Conservation (phyloP, 441 rosid genomes). For the Arabidopsis hybrid region DNA sequence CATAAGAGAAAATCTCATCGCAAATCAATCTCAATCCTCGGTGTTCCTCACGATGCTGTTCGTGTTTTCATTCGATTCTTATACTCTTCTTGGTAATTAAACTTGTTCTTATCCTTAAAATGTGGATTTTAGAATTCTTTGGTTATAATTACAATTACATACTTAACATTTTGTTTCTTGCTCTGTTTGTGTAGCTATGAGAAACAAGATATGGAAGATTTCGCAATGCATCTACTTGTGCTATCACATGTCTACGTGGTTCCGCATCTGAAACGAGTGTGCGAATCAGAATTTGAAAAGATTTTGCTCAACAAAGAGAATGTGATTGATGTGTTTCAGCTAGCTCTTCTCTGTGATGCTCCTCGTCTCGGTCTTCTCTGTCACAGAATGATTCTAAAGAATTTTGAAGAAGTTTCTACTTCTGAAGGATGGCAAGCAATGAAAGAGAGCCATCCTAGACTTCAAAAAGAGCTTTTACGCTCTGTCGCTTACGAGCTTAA, state of each 20-base stretch:
- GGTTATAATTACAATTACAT: not conserved
- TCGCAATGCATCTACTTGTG: conserved; percentile 66
- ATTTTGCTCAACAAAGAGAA: conserved; percentile 67
- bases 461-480: conserved; percentile 65
- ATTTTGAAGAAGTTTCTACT: conserved; percentile 56
- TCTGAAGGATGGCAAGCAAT: conserved; percentile 82
- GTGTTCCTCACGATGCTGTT: conserved; percentile 82
- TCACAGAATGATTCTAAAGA: conserved; percentile 67
- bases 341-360: conserved; percentile 82
- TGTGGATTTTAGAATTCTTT: not conserved
- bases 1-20: conserved; percentile 50
- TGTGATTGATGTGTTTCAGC: conserved; percentile 78
- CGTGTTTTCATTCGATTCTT: conserved; percentile 76
- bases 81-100: conserved; percentile 78
- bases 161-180: conserved; percentile 9
- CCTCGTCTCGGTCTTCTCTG: conserved; percentile 74
- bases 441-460: conserved; percentile 79
- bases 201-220: conserved; percentile 74
- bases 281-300: conserved; percentile 61
- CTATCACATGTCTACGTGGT: conserved; percentile 78
- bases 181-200: conserved; percentile 62
- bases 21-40: conserved; percentile 64
- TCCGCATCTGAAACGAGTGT: conserved; percentile 67
- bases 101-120: not conserved
- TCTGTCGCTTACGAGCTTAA: conserved; percentile 59